These are phyloP conservation scores for Hypomontagnella submonticulosa DNA, from an alignment of 495 filamentous ascomycete genomes.

Conservation along the genomic window DNA sequence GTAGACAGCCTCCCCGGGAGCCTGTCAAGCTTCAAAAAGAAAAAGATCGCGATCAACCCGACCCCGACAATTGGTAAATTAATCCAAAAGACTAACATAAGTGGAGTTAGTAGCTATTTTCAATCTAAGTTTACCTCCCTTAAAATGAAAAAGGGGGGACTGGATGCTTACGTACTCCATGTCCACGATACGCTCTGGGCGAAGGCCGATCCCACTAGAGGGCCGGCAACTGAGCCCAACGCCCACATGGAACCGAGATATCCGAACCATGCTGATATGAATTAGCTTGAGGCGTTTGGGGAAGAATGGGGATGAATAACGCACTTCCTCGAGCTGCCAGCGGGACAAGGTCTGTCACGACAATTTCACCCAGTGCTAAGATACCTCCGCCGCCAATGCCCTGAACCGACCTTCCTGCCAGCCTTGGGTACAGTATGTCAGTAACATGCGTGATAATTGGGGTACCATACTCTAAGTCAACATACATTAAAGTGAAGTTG, in stretches of 20 bases:
- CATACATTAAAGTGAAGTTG: conserved; percentile 12
- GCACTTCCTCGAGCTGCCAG: conserved; percentile 9
- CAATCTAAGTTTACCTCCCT: neutral
- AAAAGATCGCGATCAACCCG: conserved; percentile 1
- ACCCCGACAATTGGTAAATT: conserved; percentile 11
- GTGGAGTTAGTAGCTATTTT: neutral
- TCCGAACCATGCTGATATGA: conserved; percentile 8
- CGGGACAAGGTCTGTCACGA: conserved; percentile 13
- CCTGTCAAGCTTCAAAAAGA: conserved; percentile 7
- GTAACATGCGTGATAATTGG: neutral
- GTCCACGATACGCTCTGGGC: conserved; percentile 5
- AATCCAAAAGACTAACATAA: conserved; percentile 9
- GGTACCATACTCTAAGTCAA: neutral
- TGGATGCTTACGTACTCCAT: conserved; percentile 6
- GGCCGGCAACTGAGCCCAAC: conserved; percentile 8
- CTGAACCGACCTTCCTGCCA: conserved; percentile 10
- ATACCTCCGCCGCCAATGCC: conserved; percentile 17
- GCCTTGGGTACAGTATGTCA: conserved; percentile 3
- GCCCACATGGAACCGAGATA: conserved; percentile 19
- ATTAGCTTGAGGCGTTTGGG: neutral
- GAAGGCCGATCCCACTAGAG: conserved; percentile 3
- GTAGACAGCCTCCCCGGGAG: neutral
- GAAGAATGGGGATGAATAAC: neutral
- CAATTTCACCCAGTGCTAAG: conserved; percentile 10
- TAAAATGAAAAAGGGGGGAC: neutral